Conservation (phyloP, 768 basidiomycete species). For the Russula griseocarnosa region DNA sequence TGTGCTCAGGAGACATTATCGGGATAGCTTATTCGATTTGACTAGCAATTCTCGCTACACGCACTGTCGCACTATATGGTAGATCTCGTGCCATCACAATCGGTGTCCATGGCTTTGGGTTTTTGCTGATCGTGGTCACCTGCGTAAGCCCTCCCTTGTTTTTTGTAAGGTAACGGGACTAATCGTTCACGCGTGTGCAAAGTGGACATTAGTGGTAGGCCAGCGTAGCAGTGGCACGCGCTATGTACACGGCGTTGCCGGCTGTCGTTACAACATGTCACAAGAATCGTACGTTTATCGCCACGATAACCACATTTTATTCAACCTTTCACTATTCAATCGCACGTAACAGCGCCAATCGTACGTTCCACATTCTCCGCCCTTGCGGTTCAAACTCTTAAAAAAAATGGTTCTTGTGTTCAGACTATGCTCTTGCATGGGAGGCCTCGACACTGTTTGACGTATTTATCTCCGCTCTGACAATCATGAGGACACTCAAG, state of each 20-base stretch:
- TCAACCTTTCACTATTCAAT: not conserved
- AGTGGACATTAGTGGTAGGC: constrained; percentile 45
- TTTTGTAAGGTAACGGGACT: not conserved
- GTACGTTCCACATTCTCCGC: constrained; percentile 20
- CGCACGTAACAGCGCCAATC: constrained; percentile 27
- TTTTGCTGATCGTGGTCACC: constrained; percentile 34
- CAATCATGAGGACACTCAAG: constrained; percentile 43
- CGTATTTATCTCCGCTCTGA: constrained; percentile 45
- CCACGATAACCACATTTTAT: not conserved
- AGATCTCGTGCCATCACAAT: constrained; percentile 39
- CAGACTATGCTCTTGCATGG: constrained; percentile 41
- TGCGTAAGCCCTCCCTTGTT: constrained; percentile 36
- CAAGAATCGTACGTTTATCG: constrained; percentile 30
- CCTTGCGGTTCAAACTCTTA: not conserved
- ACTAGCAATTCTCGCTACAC: constrained; percentile 44
- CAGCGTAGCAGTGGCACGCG: constrained; percentile 28
- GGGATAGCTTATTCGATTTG: not conserved
- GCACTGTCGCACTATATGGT: constrained; percentile 50
- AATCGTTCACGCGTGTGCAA: not conserved
- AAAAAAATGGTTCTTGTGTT: not conserved
- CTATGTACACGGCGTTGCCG: constrained; percentile 12
- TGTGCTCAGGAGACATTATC: not conserved
- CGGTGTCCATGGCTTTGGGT: constrained; percentile 36
- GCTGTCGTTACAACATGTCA: constrained; percentile 29
- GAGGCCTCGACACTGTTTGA: constrained; percentile 52